A percentile compares a stretch with the other conserved stretches of the same genome.
phyloP scores from a whole-genome alignment of 2,329 filamentous ascomycete genomes.

The Daldinia sp. region DNA sequence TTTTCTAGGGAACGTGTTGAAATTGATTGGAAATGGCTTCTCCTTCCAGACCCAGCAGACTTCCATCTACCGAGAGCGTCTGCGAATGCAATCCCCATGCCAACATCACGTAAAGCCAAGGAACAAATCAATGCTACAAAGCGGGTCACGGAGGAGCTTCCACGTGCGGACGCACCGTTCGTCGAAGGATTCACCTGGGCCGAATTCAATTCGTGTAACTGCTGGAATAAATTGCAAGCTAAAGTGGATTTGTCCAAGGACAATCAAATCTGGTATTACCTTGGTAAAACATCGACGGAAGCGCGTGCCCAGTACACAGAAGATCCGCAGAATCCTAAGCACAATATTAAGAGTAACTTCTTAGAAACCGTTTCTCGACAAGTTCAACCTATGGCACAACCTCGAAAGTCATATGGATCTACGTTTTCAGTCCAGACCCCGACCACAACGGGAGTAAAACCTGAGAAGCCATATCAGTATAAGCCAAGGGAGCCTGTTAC shows the following conservation, averaged over 20 bases:
- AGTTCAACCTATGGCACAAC: slow-evolving; percentile 36
- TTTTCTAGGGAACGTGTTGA: slow-evolving; percentile 73
- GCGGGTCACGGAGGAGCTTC: slow-evolving; percentile 67
- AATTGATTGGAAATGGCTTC: slow-evolving; percentile 84
- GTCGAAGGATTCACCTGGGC: slow-evolving; percentile 76
- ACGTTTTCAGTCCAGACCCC: slow-evolving; percentile 40
- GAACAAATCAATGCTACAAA: slow-evolving; percentile 73
- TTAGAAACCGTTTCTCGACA: slow-evolving; percentile 72
- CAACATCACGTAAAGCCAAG: slow-evolving; percentile 67
- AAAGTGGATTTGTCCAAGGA: slow-evolving; percentile 77
- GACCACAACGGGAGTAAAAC: slow-evolving; percentile 30
- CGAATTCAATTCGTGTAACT: slow-evolving; percentile 75
- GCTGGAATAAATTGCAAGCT: slow-evolving; percentile 66
- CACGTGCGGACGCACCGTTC: slow-evolving; percentile 72
- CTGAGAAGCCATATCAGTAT: slow-evolving; percentile 48
- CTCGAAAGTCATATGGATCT: slow-evolving; percentile 43
- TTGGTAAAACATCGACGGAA: slow-evolving; percentile 87
- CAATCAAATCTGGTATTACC: slow-evolving; percentile 86
- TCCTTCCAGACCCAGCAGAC: slow-evolving; percentile 75
- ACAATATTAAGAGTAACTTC: slow-evolving; percentile 76
- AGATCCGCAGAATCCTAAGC: slow-evolving; percentile 65
- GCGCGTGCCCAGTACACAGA: slow-evolving; percentile 91
- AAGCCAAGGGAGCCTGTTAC: slow-evolving; percentile 45
- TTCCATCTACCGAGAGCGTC: slow-evolving; percentile 79
- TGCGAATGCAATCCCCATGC: slow-evolving; percentile 74